Percentiles rank a stretch among this genome's conserved stretches.
These are phyloP conservation scores for Rhinocladiella mackenziei DNA, from an alignment of 2,329 filamentous ascomycete species.

Conservation along the genomic window DNA sequence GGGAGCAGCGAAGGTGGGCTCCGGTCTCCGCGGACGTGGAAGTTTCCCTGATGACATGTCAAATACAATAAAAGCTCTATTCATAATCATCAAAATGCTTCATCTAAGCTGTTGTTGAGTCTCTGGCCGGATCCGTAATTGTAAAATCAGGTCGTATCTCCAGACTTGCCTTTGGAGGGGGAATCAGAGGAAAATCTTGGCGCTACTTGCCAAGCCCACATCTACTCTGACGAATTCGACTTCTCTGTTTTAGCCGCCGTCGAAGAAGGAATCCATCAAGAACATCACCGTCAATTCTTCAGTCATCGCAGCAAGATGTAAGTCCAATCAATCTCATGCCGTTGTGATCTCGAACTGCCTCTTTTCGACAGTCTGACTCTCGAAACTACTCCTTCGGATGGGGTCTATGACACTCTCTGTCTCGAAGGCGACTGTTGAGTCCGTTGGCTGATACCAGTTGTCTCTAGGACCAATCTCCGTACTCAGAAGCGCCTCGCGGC, in stretches of 20 bases:
- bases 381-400: not conserved
- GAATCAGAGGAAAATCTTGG: no score
- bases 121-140: not conserved
- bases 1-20: conserved; percentile 17
- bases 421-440: not conserved
- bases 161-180: not conserved
- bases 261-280: not conserved
- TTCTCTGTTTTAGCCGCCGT: not conserved
- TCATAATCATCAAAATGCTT: conserved; percentile 12
- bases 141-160: not conserved
- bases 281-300: conserved; percentile 7
- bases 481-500: conserved; percentile 99
- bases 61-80: conserved; percentile 27
- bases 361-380: not conserved
- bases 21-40: conserved; percentile 16
- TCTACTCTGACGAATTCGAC: not conserved
- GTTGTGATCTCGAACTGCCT: not conserved
- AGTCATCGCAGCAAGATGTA: conserved; percentile 27
- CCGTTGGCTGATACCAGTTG: conserved; percentile 8
- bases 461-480: conserved; percentile 91
- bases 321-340: conserved; percentile 5
- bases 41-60: conserved; percentile 23
- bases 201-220: no score
- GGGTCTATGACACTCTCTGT: conserved; percentile 6
- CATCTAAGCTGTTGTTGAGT: not conserved